phyloP scores from a whole-genome alignment of 768 basidiomycete species.

The Cubamyces lactineus region DNA sequence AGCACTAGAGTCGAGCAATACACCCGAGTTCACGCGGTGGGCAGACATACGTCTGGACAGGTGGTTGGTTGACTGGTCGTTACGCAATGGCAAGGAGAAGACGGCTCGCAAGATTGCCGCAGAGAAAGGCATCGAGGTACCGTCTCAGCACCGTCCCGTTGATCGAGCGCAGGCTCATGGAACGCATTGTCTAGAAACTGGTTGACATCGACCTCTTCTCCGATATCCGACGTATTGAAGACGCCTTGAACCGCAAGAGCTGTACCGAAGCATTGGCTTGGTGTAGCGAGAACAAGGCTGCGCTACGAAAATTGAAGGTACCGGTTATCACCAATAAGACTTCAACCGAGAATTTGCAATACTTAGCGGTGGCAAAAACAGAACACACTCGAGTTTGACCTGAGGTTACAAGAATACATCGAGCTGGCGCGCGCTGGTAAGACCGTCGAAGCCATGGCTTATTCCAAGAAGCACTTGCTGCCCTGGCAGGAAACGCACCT shows the following conservation, averaged over 20 bases:
- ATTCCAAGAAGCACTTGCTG: slow-evolving; percentile 79
- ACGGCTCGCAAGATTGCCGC: slow-evolving; percentile 78
- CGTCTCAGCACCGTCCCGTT: background rate
- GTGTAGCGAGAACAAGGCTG: slow-evolving; percentile 96
- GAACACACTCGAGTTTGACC: slow-evolving; percentile 95
- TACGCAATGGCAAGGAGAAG: slow-evolving; percentile 76
- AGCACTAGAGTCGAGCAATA: slow-evolving; percentile 50
- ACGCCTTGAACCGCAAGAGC: slow-evolving; percentile 70
- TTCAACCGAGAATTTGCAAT: background rate
- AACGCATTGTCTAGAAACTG: slow-evolving; percentile 57
- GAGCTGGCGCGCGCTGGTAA: slow-evolving; percentile 78
- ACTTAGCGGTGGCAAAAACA: slow-evolving; percentile 36
- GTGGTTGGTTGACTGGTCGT: slow-evolving; percentile 92
- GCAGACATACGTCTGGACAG: slow-evolving; percentile 79
- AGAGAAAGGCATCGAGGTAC: slow-evolving; percentile 79
- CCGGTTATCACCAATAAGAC: background rate
- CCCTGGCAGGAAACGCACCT: slow-evolving; percentile 84
- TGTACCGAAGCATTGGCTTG: slow-evolving; percentile 91
- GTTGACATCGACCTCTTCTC: slow-evolving; percentile 92
- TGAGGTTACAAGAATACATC: slow-evolving; percentile 95
- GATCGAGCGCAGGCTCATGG: background rate
- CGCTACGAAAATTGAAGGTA: slow-evolving; percentile 90
- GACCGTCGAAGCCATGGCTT: slow-evolving; percentile 77
- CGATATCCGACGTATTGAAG: slow-evolving; percentile 86
- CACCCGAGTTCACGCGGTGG: slow-evolving; percentile 73